phyloP scores from a whole-genome alignment of 441 rosid genomes.

The Hypseocharis bilobata region DNA sequence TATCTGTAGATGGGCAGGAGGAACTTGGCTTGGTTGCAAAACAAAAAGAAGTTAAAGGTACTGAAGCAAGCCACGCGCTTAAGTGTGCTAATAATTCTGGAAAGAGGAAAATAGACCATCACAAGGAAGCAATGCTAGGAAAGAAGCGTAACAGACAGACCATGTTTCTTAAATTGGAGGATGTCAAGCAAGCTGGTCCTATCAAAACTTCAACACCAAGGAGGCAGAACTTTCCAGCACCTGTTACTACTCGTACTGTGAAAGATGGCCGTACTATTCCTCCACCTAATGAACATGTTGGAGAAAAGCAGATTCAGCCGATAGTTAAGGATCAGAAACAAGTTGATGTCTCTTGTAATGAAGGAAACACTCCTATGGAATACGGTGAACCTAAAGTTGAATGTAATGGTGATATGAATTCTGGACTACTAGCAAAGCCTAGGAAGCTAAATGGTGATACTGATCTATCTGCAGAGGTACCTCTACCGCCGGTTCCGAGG shows the following conservation, averaged over 20 bases:
- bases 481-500: constrained; percentile 47
- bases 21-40: constrained; percentile 36
- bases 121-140: constrained; percentile 89
- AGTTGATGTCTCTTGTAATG: constrained; percentile 41
- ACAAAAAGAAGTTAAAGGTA: constrained; percentile 69
- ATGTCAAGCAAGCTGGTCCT: constrained; percentile 79
- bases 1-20: constrained; percentile 37
- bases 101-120: constrained; percentile 83
- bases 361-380: constrained; percentile 41
- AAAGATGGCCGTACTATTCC: constrained; percentile 55
- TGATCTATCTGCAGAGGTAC: constrained; percentile 49
- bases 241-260: constrained; percentile 53
- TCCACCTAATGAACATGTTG: constrained; percentile 41
- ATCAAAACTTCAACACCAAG: constrained; percentile 69
- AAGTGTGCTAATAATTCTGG: constrained; percentile 57
- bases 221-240: constrained; percentile 54
- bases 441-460: constrained; percentile 52
- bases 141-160: constrained; percentile 93
- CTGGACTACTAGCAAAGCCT: constrained; percentile 39
- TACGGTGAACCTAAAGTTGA: constrained; percentile 47
- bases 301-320: constrained; percentile 40
- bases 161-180: constrained; percentile 77
- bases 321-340: constrained; percentile 52
- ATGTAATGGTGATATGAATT: constrained; percentile 50
- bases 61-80: constrained; percentile 66